Base-by-base conservation (phyloP, 2,329 filamentous ascomycete species). In the Huntiella decipiens region DNA sequence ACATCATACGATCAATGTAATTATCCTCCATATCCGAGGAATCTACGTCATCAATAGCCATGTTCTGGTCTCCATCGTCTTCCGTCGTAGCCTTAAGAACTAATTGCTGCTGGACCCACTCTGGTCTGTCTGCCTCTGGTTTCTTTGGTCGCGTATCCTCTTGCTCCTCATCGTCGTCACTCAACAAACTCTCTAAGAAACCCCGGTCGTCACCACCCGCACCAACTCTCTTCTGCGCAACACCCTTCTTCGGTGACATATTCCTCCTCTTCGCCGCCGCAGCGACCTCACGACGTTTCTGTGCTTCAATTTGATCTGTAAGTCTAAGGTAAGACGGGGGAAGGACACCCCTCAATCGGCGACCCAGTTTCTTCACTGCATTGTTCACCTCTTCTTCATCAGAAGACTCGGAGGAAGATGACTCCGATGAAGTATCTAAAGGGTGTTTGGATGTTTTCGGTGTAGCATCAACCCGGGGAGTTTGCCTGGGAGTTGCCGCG, bases 281-380 rank as follows among this genome's bases (percentile, higher is more conserved):
- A 2, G 42, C 37, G n/a, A 39, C 17, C 32, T 38, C 28, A 4
- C 17, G 38, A 22, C 43, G 41, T n/a, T 47, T 47, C 22, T 47
- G 54, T 46, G 58, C 62, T 48, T 55, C 53, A 12, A 46, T 55
- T 55, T 52, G 54, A 58, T 71, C 67, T 53, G 78, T 73, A 17
- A 80, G 57, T 37, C 75, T 68, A 46, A 79, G 63, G 70, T 75
- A 79, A 4, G 76, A 80, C n/a, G 76, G 76, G 35, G 76, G 76
- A 38, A 79, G 63, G 5, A 79, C 74, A 16, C 75, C 74, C 45
- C 66, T 66, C 41, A 79, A 73, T 44, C 65, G 63, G 44, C 59
- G 66, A 33, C 62, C 61, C 47, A 50, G 40, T 15, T 40, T 50
- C 41, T 47, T 50, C 17, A 50, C n/a, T 3, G 48, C 38, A 5